Base-by-base conservation (phyloP, 805 yeast genomes). In the Metschnikowia hibisci region DNA sequence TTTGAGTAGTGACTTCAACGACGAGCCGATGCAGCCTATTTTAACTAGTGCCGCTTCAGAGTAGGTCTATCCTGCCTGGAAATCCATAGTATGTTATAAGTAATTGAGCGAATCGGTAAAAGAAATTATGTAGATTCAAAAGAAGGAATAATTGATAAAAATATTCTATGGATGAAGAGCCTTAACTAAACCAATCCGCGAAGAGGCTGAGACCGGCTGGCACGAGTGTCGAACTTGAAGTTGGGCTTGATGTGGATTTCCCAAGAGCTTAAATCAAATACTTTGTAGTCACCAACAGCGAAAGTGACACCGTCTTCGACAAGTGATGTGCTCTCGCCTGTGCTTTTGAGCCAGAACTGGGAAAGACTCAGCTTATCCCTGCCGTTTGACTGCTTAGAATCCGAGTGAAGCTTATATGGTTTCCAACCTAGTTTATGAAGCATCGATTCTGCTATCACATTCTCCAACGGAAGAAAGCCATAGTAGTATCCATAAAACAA, bases 401-500 rank as follows among this genome's bases (percentile, higher is more conserved):
- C 48, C 13, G 35, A 39, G 42, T 55, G 41, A 50, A 48, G 43
- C 43, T 59, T 49, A 43, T 70, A 71, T 1, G 75, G 75, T 42
- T 51, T 64, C 76, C 76, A 71, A 3, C 73, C 74, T 33, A 69
- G 53, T 39, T 57, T 54, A 47, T 63, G 64, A 43, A 71, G 62
- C 43, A 62, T 60, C 3, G 61, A 56, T 53, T 71, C 75, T 5
- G 76, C 74, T 15, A 69, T 61, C 37, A 68, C 56, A 50, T 69
- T 68, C 45, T 71, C 76, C 23, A 68, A 52, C 3, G 76, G 76
- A 4, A 73, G 64, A 18, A 61, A 48, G 3, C 73, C 75, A 47
- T 67, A 68, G 50, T 67, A 70, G 44, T 60, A 67, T 2, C 76
- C 76, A 48, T 63, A 71, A 43, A 71, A 71, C 22, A 71, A 58